A percentile compares a stretch with the other conserved stretches of the same genome.
Conservation (phyloP, 1,284 basidiomycete genomes). For the Cryptococcus amylolentus region DNA sequence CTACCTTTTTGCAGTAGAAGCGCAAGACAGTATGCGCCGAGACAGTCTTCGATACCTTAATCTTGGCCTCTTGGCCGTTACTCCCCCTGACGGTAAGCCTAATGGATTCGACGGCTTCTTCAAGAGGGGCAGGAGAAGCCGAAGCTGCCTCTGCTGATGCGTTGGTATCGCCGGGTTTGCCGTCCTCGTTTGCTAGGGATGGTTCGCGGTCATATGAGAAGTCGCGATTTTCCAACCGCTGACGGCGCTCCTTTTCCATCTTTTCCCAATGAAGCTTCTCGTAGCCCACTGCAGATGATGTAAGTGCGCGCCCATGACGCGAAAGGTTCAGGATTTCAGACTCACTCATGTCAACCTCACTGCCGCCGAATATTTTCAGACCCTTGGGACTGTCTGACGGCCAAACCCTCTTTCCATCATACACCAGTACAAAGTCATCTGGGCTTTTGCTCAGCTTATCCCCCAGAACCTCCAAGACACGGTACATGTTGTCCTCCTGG, state of each 20-base stretch:
- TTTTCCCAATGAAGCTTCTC: constrained; percentile 25
- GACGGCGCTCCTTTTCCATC: constrained; percentile 13
- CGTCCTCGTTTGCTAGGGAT: not conserved
- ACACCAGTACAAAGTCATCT: constrained; percentile 29
- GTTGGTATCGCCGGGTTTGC: no score
- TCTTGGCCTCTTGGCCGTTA: constrained; percentile 1
- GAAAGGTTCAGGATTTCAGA: constrained; percentile 1
- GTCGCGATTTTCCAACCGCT: constrained; percentile 1
- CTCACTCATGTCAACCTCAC: constrained; percentile 29
- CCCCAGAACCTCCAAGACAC: constrained; percentile 17
- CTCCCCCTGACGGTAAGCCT: not conserved
- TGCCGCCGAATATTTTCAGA: constrained; percentile 18
- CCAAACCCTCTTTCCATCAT: constrained; percentile 22
- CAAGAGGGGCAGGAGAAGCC: not conserved
- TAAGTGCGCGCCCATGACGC: not conserved
- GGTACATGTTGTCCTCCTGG: constrained; percentile 24
- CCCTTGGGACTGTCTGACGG: constrained; percentile 19
- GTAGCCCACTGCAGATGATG: constrained; percentile 24
- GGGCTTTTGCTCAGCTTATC: constrained; percentile 17
- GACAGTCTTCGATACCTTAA: constrained; percentile 4
- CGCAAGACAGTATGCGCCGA: constrained; percentile 9
- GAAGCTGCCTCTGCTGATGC: not conserved
- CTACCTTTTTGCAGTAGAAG: constrained; percentile 21
- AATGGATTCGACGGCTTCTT: not conserved
- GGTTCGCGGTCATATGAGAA: not conserved